These are phyloP conservation scores for Erythrophleum ivorense DNA, from an alignment of 331 rosid genomes.

Conservation along the genomic window DNA sequence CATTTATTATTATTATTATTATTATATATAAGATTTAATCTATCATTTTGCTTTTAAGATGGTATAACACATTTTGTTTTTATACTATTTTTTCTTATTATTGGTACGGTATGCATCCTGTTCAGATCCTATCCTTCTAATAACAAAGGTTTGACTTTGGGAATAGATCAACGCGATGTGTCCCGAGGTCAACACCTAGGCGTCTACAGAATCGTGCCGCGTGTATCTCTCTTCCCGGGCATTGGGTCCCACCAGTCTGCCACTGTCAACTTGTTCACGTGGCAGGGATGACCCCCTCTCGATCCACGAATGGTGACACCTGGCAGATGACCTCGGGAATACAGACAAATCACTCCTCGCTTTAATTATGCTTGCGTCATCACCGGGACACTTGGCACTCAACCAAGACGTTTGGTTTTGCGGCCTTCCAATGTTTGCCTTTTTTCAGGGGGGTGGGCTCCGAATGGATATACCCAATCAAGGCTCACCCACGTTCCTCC, in stretches of 20 bases:
- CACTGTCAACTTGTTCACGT: too few relatives aligned
- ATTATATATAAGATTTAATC: too few relatives aligned
- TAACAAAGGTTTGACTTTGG: neutral
- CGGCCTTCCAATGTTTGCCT: too few relatives aligned
- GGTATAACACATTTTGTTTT: too few relatives aligned
- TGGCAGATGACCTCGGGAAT: neutral
- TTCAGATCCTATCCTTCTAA: neutral
- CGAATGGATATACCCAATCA: neutral
- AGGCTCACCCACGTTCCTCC: neutral
- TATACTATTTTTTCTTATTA: too few relatives aligned
- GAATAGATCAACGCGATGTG: too few relatives aligned
- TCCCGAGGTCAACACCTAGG: neutral
- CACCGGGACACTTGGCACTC: neutral
- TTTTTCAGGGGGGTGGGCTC: neutral
- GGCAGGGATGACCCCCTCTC: too few relatives aligned
- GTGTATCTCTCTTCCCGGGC: conserved; percentile 12
- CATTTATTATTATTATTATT: too few relatives aligned
- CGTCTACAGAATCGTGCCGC: neutral
- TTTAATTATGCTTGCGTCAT: neutral
- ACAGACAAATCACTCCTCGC: neutral
- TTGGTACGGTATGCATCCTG: neutral
- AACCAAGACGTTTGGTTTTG: neutral
- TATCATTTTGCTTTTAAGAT: too few relatives aligned
- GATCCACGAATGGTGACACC: neutral
- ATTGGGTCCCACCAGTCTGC: neutral